phyloP scores from a whole-genome alignment of 2,329 filamentous ascomycete species.

The Tolypocladium cylindrosporum region DNA sequence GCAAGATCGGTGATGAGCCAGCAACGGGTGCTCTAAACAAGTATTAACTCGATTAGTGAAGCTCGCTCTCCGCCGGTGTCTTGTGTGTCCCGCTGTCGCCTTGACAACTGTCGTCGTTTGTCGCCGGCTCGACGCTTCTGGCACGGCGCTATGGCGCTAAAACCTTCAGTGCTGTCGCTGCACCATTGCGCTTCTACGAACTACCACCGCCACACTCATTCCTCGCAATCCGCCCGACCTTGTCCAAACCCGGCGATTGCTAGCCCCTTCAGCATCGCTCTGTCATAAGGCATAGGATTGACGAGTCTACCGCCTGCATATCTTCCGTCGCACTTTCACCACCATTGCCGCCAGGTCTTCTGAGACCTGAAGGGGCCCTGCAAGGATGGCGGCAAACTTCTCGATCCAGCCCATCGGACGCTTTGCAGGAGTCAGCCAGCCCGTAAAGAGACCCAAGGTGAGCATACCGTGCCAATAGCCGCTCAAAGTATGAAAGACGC shows the following conservation, averaged over 20 bases:
- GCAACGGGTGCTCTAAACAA: too few species aligned
- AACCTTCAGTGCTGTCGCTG: background rate
- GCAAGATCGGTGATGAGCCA: background rate
- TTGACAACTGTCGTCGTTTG: background rate
- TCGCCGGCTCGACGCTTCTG: background rate
- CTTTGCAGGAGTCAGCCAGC: constrained; percentile 57
- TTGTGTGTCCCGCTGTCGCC: background rate
- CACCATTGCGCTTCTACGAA: too few species aligned
- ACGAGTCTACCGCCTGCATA: background rate
- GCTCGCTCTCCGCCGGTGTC: background rate
- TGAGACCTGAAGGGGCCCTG: background rate
- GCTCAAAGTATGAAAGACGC: background rate
- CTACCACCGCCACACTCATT: too few species aligned
- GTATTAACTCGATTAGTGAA: background rate
- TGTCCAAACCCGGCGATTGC: background rate
- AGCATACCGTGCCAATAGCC: constrained; percentile 7
- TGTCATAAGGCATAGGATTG: background rate
- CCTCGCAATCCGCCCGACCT: background rate
- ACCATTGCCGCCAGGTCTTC: background rate
- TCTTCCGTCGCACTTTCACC: background rate
- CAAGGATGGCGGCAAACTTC: constrained; percentile 34
- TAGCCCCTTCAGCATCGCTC: background rate
- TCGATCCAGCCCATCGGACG: constrained; percentile 59
- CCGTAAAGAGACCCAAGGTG: constrained; percentile 68
- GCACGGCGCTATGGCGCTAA: background rate